phyloP scores from a whole-genome alignment of 257 asterid genomes.

The Apocynum venetum region DNA sequence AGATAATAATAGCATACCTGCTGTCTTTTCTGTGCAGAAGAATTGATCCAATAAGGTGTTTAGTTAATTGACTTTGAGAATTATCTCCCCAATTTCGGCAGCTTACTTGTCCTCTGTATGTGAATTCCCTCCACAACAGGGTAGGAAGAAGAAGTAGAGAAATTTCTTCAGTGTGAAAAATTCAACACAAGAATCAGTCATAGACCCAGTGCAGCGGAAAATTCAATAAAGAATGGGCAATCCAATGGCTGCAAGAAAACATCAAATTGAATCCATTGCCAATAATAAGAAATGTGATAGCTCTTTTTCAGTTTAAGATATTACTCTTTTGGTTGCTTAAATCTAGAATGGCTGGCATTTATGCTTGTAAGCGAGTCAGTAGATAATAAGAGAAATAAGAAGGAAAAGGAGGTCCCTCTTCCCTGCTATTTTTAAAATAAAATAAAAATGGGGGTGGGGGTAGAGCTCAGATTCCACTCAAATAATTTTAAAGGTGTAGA shows the following conservation, averaged over 20 bases:
- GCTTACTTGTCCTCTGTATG: conserved; percentile 26
- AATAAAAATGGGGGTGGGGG: no score
- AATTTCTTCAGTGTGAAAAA: conserved; percentile 21
- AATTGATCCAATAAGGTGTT: conserved; percentile 37
- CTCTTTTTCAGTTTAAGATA: background rate
- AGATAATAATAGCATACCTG: conserved; percentile 38
- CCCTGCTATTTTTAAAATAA: background rate
- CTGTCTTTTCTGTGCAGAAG: conserved; percentile 48
- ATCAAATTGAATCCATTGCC: background rate
- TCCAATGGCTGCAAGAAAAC: background rate
- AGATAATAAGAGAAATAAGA: no score
- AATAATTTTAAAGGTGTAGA: background rate
- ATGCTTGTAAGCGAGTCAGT: background rate
- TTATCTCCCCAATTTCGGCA: conserved; percentile 34
- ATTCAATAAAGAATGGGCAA: background rate
- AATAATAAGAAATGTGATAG: no score
- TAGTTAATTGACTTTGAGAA: conserved; percentile 27
- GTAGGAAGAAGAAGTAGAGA: conserved; percentile 23
- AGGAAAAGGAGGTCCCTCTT: background rate
- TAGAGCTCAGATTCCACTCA: background rate
- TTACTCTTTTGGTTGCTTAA: background rate
- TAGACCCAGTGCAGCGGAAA: conserved; percentile 5
- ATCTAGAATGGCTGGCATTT: background rate
- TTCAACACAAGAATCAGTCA: conserved; percentile 7
- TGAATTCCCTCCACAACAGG: conserved; percentile 23